Percentiles rank a stretch among this genome's conserved stretches.
These are phyloP conservation scores for Scleromitrula shiraiana DNA, from an alignment of 2,329 filamentous ascomycete species.

Conservation along the genomic window DNA sequence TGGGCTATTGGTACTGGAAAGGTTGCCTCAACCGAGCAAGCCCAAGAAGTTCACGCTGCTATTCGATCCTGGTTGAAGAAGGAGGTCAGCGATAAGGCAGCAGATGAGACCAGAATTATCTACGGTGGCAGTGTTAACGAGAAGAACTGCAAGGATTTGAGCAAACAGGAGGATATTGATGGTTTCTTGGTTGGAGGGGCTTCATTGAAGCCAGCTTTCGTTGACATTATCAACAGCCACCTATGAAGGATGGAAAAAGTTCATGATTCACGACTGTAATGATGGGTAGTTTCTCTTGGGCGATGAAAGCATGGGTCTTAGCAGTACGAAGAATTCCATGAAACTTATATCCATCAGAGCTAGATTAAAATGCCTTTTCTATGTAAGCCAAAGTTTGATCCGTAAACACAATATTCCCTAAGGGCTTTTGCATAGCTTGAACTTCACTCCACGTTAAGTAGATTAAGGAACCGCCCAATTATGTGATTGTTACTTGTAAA, in stretches of 20 bases:
- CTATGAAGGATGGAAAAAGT: slow-evolving; percentile 22
- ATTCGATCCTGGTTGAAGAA: slow-evolving; percentile 84
- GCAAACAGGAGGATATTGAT: slow-evolving; percentile 91
- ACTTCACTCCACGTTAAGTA: no score
- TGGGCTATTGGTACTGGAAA: slow-evolving; percentile 95
- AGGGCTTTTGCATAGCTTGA: no score
- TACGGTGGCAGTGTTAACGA: slow-evolving; percentile 96
- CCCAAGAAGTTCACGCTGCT: slow-evolving; percentile 86
- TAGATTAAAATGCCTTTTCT: not conserved
- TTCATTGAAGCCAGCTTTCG: slow-evolving; percentile 89
- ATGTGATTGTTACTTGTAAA: no score
- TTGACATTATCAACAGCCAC: slow-evolving; percentile 61
- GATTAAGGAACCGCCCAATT: no score
- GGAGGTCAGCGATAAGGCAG: slow-evolving; percentile 64
- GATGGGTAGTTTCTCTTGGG: not conserved
- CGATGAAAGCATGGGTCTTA: not conserved
- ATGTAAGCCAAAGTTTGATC: no score
- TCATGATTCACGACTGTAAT: slow-evolving; percentile 16
- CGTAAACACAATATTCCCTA: no score
- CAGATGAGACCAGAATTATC: slow-evolving; percentile 85
- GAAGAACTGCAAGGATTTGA: slow-evolving; percentile 94
- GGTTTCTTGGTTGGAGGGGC: slow-evolving; percentile 96
- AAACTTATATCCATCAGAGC: not conserved
- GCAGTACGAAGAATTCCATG: not conserved
- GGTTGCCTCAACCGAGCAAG: slow-evolving; percentile 81